Conservation (phyloP, 1,284 basidiomycete species). For the Cystobasidium sp. region DNA sequence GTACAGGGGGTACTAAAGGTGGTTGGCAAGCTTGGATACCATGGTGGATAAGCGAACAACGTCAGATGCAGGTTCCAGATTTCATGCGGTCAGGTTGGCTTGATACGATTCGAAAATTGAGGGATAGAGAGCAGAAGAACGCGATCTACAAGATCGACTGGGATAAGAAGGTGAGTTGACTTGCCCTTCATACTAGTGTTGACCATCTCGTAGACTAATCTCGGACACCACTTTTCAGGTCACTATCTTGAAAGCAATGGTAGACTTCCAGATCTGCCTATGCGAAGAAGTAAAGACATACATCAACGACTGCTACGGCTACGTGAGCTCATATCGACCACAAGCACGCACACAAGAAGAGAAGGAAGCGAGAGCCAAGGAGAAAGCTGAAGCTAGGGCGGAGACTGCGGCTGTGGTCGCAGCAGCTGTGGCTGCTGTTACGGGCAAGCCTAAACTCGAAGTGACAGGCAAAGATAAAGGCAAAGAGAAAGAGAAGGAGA, state of each 20-base stretch:
- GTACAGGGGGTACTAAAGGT: constrained; percentile 30
- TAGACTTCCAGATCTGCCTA: constrained; percentile 31
- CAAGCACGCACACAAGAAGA: constrained; percentile 28
- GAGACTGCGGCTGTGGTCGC: constrained; percentile 11
- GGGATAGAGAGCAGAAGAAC: constrained; percentile 23
- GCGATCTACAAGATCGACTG: constrained; percentile 33
- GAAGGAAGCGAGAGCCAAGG: constrained; percentile 31
- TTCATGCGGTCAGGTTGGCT: constrained; percentile 24
- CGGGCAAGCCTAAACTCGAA: background rate
- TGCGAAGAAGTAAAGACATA: constrained; percentile 24
- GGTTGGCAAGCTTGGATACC: constrained; percentile 35
- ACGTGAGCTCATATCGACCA: constrained; percentile 22
- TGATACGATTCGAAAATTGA: background rate
- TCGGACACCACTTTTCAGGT: constrained; percentile 2
- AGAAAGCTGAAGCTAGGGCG: constrained; percentile 18
- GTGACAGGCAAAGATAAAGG: constrained; percentile 25
- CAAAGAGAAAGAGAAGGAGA: constrained; percentile 33
- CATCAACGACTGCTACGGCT: constrained; percentile 38
- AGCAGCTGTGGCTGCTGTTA: background rate
- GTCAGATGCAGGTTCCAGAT: background rate
- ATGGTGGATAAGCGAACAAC: constrained; percentile 39
- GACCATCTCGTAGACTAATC: background rate
- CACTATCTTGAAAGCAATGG: constrained; percentile 28
- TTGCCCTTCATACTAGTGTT: background rate
- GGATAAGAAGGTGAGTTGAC: constrained; percentile 26